phyloP scores from a whole-genome alignment of 441 rosid species.

The Rhodomyrtus psidioides region DNA sequence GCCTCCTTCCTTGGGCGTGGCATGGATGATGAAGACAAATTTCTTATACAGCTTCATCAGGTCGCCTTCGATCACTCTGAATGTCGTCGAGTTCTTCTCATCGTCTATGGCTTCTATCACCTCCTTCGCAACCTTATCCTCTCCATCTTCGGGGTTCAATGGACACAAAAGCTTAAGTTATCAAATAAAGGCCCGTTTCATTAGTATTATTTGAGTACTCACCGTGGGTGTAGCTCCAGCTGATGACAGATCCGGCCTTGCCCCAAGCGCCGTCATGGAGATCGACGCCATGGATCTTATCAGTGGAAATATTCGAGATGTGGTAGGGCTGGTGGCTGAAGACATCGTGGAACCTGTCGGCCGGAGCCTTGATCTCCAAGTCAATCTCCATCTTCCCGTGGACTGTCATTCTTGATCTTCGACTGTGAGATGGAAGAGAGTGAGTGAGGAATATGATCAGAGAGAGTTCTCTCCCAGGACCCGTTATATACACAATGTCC shows the following conservation, averaged over 20 bases:
- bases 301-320: conserved; percentile 10
- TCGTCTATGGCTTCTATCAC: conserved; percentile 15
- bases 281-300: conserved; percentile 4
- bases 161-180: background rate
- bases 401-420: conserved; percentile 1
- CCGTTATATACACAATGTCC: background rate
- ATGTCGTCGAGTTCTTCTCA: conserved; percentile 10
- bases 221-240: conserved; percentile 32
- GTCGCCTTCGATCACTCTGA: conserved; percentile 17
- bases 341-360: conserved; percentile 14
- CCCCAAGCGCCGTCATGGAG: conserved; percentile 34
- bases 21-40: conserved; percentile 3
- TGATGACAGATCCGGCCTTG: conserved; percentile 10
- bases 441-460: background rate
- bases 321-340: conserved; percentile 23
- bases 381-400: conserved; percentile 16
- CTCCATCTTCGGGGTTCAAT: conserved; percentile 9
- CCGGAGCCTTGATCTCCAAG: conserved; percentile 19
- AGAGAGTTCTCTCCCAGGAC: no score
- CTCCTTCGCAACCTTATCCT: conserved; percentile 11
- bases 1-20: conserved; percentile 2
- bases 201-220: background rate
- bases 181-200: background rate
- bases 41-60: conserved; percentile 20
- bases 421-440: background rate